These are phyloP conservation scores for Diaporthe citriasiana DNA, from an alignment of 2,329 filamentous ascomycete genomes.

Conservation along the genomic window DNA sequence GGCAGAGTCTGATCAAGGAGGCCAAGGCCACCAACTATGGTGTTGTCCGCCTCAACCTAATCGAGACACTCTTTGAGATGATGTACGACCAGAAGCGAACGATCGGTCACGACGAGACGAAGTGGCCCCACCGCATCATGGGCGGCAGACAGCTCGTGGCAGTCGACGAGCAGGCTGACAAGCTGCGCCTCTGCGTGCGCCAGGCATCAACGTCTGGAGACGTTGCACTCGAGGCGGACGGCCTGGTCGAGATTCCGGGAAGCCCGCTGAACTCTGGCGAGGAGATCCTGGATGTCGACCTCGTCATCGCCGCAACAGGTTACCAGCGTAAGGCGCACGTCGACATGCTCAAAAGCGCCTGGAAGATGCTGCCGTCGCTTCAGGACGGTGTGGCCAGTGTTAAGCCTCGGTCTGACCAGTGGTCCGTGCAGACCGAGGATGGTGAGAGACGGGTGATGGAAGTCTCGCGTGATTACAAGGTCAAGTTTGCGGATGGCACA, in stretches of 20 bases:
- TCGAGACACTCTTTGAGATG: constrained; percentile 88
- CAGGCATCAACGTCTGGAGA: constrained; percentile 54
- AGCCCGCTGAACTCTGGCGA: constrained; percentile 49
- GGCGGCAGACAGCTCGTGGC: constrained; percentile 75
- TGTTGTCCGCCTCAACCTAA: constrained; percentile 90
- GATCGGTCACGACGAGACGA: constrained; percentile 74
- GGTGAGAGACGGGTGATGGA: constrained; percentile 64
- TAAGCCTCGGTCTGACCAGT: constrained; percentile 35
- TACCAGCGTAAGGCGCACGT: constrained; percentile 86
- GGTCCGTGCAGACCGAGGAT: constrained; percentile 42
- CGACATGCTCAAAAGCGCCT: constrained; percentile 78
- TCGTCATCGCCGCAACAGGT: constrained; percentile 89
- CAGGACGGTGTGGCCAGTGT: constrained; percentile 43
- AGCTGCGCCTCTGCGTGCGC: constrained; percentile 72
- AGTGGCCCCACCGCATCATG: constrained; percentile 88
- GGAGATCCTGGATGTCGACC: constrained; percentile 81
- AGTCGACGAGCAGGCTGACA: constrained; percentile 66
- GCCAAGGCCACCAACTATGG: constrained; percentile 94
- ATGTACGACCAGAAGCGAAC: constrained; percentile 88
- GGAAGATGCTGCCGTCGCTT: constrained; percentile 72
- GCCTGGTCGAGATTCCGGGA: constrained; percentile 48
- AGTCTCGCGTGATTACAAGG: constrained; percentile 83
- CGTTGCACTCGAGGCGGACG: constrained; percentile 50
- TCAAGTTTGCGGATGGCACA: constrained; percentile 77
- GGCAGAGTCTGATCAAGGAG: constrained; percentile 71